Percentiles rank a stretch among this genome's conserved stretches.
Evolutionary conservation across 78 protist species (phyloP).

Genomic region (Dictyostelium brefeldianum): DNA sequence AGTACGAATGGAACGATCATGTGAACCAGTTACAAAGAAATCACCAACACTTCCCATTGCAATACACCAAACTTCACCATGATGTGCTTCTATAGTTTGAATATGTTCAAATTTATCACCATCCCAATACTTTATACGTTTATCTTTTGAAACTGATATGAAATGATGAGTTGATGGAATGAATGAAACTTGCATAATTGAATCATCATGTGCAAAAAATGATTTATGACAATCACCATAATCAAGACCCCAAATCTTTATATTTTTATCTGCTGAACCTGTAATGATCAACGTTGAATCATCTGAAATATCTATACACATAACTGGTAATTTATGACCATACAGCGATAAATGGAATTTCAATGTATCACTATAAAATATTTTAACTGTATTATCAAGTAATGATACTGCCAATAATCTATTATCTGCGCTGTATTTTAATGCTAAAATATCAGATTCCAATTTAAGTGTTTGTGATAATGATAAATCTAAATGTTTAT

Average conservation of each 20-base stretch:
- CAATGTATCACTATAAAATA: constrained; percentile 92
- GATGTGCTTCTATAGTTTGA: constrained; percentile 88
- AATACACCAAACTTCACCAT: constrained; percentile 86
- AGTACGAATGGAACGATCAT: constrained; percentile 92
- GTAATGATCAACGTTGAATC: constrained; percentile 94
- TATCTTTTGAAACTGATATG: constrained; percentile 90
- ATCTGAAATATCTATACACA: constrained; percentile 86
- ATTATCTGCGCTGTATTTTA: constrained; percentile 74
- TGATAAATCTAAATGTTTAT: constrained; percentile 45
- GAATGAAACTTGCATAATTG: constrained; percentile 89
- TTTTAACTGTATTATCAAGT: constrained; percentile 93
- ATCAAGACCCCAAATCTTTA: constrained; percentile 95
- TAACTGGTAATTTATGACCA: constrained; percentile 98
- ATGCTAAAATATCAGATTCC: constrained; percentile 91
- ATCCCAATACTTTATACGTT: constrained; percentile 88
- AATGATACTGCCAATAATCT: constrained; percentile 91
- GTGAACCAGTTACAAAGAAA: constrained; percentile 80
- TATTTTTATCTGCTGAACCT: constrained; percentile 97
- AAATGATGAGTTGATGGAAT: constrained; percentile 95
- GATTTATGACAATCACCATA: constrained; percentile 97
- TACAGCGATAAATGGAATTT: constrained; percentile 95
- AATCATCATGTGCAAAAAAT: constrained; percentile 96
- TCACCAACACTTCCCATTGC: constrained; percentile 81
- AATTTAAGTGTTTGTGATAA: constrained; percentile 81
- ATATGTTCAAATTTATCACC: constrained; percentile 87